Evolutionary conservation across 805 yeast genomes (phyloP).

Genomic region (Maudiozyma saulgeensis): DNA sequence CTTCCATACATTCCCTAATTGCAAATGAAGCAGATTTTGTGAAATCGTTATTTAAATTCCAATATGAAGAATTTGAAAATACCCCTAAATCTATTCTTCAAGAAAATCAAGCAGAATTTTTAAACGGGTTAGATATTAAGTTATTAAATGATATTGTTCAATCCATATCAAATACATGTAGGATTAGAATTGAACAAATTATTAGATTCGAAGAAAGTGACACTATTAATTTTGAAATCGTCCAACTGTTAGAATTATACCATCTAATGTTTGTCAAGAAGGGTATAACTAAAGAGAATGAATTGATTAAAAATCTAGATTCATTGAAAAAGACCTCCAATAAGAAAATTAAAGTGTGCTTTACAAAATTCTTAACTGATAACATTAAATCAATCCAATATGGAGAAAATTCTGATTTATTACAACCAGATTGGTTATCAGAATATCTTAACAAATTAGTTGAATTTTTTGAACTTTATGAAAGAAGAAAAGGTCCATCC

Average conservation of each 20-base stretch:
- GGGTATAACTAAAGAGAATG: conserved; percentile 28
- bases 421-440: conserved; percentile 77
- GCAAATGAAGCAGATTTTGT: conserved; percentile 82
- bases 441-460: conserved; percentile 41
- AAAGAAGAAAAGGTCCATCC: conserved; percentile 15
- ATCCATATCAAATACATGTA: conserved; percentile 38
- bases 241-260: conserved; percentile 59
- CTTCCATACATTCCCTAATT: conserved; percentile 75
- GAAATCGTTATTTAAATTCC: conserved; percentile 45
- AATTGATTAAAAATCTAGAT: conserved; percentile 14
- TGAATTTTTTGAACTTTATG: conserved; percentile 50
- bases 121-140: conserved; percentile 21
- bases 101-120: conserved; percentile 17
- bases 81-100: conserved; percentile 12
- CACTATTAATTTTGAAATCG: conserved; percentile 45
- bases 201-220: conserved; percentile 56
- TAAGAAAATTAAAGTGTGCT: conserved; percentile 14
- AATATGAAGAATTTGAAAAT: conserved; percentile 8
- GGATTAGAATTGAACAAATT: conserved; percentile 59
- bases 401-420: conserved; percentile 35
- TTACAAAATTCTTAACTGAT: conserved; percentile 18
- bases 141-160: conserved; percentile 25
- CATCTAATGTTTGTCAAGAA: conserved; percentile 47
- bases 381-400: conserved; percentile 12
- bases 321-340: conserved; percentile 13